These are phyloP conservation scores for Ilex paraguariensis DNA, from an alignment of 305 asterid genomes.

Conservation along the genomic window DNA sequence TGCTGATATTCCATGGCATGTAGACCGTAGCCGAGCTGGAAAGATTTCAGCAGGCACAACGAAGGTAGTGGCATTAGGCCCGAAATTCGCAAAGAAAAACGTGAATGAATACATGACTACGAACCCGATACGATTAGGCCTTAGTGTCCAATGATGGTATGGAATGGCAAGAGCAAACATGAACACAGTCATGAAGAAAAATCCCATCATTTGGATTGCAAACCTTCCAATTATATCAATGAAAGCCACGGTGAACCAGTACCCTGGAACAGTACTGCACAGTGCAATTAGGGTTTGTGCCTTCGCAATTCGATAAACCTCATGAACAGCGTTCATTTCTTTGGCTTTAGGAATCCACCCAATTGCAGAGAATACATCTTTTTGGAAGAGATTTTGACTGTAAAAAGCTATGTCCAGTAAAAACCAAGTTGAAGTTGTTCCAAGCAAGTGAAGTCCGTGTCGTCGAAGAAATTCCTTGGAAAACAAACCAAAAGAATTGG, in stretches of 20 bases:
- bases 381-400: conserved; percentile 47
- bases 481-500: conserved; percentile 34
- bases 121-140: conserved; percentile 26
- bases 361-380: conserved; percentile 33
- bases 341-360: conserved; percentile 44
- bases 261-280: conserved; percentile 48
- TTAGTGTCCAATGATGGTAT: conserved; percentile 35
- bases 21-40: conserved; percentile 48
- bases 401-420: conserved; percentile 44
- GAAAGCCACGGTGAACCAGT: conserved; percentile 42
- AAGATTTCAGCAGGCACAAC: conserved; percentile 58
- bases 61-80: conserved; percentile 51
- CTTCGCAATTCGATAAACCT: conserved; percentile 33
- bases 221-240: conserved; percentile 45
- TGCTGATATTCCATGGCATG: conserved; percentile 53
- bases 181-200: conserved; percentile 55
- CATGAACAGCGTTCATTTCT: conserved; percentile 36
- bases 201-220: conserved; percentile 42
- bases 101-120: conserved; percentile 40
- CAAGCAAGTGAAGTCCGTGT: conserved; percentile 43
- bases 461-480: conserved; percentile 29
- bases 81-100: conserved; percentile 50
- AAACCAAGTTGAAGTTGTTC: conserved; percentile 45
- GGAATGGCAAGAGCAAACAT: conserved; percentile 49
- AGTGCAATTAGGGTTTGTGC: conserved; percentile 48